Evolutionary conservation across 2,329 filamentous ascomycete genomes (phyloP).

Genomic region (Botryotinia globosa): DNA sequence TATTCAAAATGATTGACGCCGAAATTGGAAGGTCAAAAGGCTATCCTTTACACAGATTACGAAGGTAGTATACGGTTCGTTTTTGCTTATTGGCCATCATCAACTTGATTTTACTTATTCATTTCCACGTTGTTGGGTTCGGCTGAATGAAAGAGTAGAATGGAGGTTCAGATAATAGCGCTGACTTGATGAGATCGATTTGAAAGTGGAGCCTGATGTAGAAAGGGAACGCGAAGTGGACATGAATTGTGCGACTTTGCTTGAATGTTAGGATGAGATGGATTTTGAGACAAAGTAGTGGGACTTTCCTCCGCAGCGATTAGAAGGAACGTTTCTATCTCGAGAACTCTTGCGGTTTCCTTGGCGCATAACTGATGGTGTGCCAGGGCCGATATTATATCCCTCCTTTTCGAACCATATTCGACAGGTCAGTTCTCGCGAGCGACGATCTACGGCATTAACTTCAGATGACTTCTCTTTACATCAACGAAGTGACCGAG

Average conservation of each 20-base stretch:
- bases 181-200: conserved; percentile 23
- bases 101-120: conserved; percentile 32
- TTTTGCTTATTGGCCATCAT: conserved; percentile 33
- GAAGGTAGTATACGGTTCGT: conserved; percentile 35
- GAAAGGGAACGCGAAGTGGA: conserved; percentile 18
- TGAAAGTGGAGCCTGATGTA: conserved; percentile 22
- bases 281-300: rapidly evolving
- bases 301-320: not conserved
- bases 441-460: not conserved
- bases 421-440: not conserved
- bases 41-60: conserved; percentile 33
- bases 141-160: conserved; percentile 30
- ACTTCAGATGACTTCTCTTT: not conserved
- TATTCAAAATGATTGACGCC: conserved; percentile 30
- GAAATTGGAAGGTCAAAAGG: conserved; percentile 21
- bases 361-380: not conserved
- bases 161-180: conserved; percentile 23
- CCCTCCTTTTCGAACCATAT: not conserved
- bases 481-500: not conserved
- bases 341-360: not conserved
- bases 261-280: not conserved
- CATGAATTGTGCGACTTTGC: conserved; percentile 5
- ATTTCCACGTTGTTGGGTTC: conserved; percentile 33
- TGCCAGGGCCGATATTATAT: not conserved
- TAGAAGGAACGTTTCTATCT: not conserved